Base-by-base conservation (phyloP, 495 filamentous ascomycete genomes). In the Cairneyella variabilis region DNA sequence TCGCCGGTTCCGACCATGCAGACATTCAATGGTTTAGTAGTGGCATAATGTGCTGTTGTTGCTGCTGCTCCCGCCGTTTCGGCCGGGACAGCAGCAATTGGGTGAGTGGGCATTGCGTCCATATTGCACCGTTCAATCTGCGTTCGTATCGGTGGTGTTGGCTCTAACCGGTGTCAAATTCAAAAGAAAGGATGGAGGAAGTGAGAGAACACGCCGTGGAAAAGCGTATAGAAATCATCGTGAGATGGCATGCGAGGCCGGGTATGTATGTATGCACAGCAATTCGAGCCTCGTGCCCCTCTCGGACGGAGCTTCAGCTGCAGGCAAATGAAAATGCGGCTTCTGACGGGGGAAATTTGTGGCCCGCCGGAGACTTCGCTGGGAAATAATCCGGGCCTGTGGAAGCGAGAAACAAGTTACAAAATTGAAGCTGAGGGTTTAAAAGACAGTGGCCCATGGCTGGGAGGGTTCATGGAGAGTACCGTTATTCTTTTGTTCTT, bases 1-100 rank as follows among this genome's bases (percentile, higher is more conserved):
- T 97, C 91, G 51, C 91, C 90, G n/a, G 88, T 91, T 22, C 89
- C 89, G 30, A 95, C 88, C 91, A 95, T 96, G 68, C 92, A 79
- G 53, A 96, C 89, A 68, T 85, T 88, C 37, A 91, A 80, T 64
- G 89, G 86, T 89, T 57, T 80, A 65, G 50, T 45, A 3, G 30
- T 26, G 16, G 17, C 54, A 51, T 51, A 4, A 49, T 56, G 17
- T 4, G 51, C 39, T 26, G 40, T 26, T 39, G n/a, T n/a, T n/a
- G n/a, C n/a, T n/a, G n/a, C n/a, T n/a, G n/a, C n/a, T n/a, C n/a
- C n/a, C 23, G 47, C 34, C 22, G 21, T 32, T 37, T n/a, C 27
- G 5, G 28, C 26, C 16, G 44, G 10, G 22, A 3, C 51, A 3
- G 20, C 14, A 4, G 48, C 23, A 30, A 39, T 42, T 17, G 57